Conservation (phyloP, 148 eudicot species). For the Camellia granthamiana region DNA sequence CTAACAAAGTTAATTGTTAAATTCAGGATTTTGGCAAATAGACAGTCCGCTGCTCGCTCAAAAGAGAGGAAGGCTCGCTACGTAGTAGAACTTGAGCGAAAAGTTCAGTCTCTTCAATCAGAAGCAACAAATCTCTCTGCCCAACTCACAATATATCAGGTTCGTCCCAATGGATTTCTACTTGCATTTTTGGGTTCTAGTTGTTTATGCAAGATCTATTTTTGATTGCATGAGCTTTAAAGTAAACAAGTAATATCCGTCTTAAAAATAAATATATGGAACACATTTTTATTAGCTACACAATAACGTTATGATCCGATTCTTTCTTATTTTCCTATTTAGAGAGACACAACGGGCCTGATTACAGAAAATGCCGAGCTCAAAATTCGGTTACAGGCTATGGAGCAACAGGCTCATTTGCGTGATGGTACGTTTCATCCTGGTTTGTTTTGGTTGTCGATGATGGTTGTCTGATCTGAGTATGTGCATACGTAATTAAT, state of each 20-base stretch:
- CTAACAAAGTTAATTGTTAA: neutral
- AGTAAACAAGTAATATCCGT: neutral
- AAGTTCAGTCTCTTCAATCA: constrained; percentile 52
- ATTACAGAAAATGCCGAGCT: constrained; percentile 35
- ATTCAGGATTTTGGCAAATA: constrained; percentile 47
- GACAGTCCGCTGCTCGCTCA: constrained; percentile 41
- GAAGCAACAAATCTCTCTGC: constrained; percentile 59
- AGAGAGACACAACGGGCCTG: constrained; percentile 45
- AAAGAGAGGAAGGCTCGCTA: constrained; percentile 7
- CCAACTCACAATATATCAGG: constrained; percentile 55
- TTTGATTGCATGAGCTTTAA: neutral
- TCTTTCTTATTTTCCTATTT: neutral
- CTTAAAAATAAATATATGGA: neutral
- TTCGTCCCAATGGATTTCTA: constrained; percentile 2
- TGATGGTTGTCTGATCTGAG: neutral
- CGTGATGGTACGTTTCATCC: constrained; percentile 40
- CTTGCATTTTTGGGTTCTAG: neutral
- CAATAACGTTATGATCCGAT: neutral
- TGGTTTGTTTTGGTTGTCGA: neutral
- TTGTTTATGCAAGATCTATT: neutral
- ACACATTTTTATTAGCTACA: no score
- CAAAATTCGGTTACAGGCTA: constrained; percentile 42
- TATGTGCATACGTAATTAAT: neutral
- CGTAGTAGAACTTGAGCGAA: constrained; percentile 40
- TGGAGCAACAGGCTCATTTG: constrained; percentile 53